Evolutionary conservation across 176 grass and related monocot species (phyloP).

Genomic region (Neostapfia colusana): DNA sequence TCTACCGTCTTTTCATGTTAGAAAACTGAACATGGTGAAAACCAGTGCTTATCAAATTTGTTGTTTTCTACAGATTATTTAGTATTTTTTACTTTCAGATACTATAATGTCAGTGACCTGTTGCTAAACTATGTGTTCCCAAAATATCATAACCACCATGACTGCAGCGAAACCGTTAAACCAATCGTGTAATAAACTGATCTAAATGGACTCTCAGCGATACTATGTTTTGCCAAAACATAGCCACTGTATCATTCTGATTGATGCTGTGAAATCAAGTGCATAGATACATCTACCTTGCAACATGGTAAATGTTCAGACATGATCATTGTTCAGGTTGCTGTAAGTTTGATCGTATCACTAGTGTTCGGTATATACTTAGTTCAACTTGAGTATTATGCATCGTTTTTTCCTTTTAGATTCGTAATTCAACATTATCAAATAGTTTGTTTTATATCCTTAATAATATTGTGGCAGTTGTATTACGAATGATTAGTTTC

Average conservation of each 20-base stretch:
- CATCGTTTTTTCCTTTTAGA: conserved; percentile 10
- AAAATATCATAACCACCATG: neutral
- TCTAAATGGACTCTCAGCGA: neutral
- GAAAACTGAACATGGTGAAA: neutral
- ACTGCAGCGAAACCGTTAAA: neutral
- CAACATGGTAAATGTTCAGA: conserved; percentile 4
- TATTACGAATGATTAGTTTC: conserved; percentile 92
- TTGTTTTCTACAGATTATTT: conserved; percentile 15
- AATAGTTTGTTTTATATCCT: conserved; percentile 13
- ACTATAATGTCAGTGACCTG: neutral
- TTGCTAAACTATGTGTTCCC: neutral
- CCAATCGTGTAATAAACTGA: conserved; percentile 1
- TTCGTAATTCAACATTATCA: conserved; percentile 16
- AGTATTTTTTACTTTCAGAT: neutral
- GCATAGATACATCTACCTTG: neutral
- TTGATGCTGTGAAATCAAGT: conserved; percentile 15
- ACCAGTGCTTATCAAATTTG: neutral
- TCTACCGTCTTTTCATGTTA: neutral
- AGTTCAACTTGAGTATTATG: neutral
- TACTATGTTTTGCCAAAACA: neutral
- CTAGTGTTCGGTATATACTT: conserved; percentile 1
- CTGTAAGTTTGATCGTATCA: conserved; percentile 7
- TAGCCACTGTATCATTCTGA: neutral
- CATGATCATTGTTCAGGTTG: neutral
- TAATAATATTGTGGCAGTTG: conserved; percentile 45